Base-by-base conservation (phyloP, 78 protist species). In the Dictyostelium capitatum region DNA sequence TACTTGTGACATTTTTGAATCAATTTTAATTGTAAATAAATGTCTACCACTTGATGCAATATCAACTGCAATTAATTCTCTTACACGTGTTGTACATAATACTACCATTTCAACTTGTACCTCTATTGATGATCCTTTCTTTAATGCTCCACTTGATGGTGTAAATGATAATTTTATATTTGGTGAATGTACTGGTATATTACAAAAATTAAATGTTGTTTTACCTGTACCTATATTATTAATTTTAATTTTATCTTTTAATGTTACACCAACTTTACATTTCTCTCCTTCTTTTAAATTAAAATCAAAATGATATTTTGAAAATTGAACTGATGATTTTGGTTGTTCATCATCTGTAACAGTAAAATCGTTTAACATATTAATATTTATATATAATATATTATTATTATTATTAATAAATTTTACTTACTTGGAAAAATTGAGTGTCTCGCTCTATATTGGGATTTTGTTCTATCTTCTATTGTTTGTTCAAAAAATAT, bases 291-390 rank as follows among this genome's bases (percentile, higher is more conserved):
- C 93, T 77, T 77, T 87, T 20, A 87, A 64, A 57, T 75, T 70
- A 87, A 87, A 87, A 64, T 87, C 93, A 19, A 87, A 75, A 77
- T 87, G 93, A 78, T 77, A 87, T 65, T 87, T 87, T 43, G 93
- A 87, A 64, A 87, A 87, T 32, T 87, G 83, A 37, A 62, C 53
- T 62, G 47, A 25, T 20, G 46, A n/a, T 48, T 62, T 56, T 56
- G 77, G 67, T 51, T 82, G 73, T 50, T 82, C 90, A 19, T 65
- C 65, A 10, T 30, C 89, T 82, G 23, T 20, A 43, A 43, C 11
- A 46, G 20, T 46, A 73, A 43, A 28, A n/a, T 7, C 8, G n/a
- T 59, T 10, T 28, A 14, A 30, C 6, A 20, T 20, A 8, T n/a
- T 47, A 7, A 19, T 23, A 12, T 23, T 2, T 51, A 51, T 67